Evolutionary conservation across 345 rosid genomes (phyloP).

Genomic region (Populus davidiana): DNA sequence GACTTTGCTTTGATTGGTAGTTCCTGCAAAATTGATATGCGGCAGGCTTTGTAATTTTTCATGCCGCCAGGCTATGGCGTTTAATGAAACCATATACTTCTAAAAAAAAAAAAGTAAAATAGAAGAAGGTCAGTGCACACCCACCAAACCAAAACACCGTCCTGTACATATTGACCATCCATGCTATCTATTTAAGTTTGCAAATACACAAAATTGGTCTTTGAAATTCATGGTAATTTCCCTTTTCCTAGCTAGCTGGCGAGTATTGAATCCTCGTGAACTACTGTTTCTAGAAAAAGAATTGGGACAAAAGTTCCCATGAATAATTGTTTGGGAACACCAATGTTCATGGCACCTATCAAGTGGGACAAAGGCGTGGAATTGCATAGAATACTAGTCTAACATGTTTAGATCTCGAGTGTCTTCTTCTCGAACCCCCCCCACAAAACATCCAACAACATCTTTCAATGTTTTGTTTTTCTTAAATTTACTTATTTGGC

Average conservation of each 20-base stretch:
- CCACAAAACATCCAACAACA: not conserved
- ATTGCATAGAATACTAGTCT: not conserved
- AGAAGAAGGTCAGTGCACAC: no score
- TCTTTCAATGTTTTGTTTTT: not conserved
- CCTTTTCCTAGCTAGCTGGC: not conserved
- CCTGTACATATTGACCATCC: no score
- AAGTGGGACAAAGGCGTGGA: constrained; percentile 10
- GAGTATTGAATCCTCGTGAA: not conserved
- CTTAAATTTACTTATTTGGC: not conserved
- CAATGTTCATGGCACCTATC: constrained; percentile 17
- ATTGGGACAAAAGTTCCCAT: constrained; percentile 1
- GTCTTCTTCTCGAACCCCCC: not conserved
- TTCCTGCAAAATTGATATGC: no score
- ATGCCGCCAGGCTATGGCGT: no score
- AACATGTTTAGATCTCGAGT: constrained; percentile 3
- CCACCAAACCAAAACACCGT: no score
- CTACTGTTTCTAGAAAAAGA: not conserved
- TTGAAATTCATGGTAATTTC: not conserved
- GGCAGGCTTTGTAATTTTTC: no score
- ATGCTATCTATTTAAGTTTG: no score
- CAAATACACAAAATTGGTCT: no score
- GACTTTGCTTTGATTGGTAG: no score
- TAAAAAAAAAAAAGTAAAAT: no score
- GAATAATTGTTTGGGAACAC: not conserved
- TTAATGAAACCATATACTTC: no score